Percentiles rank a stretch among this genome's conserved stretches.
Evolutionary conservation across 805 yeast species (phyloP).

Genomic region (Candida wancherniae): DNA sequence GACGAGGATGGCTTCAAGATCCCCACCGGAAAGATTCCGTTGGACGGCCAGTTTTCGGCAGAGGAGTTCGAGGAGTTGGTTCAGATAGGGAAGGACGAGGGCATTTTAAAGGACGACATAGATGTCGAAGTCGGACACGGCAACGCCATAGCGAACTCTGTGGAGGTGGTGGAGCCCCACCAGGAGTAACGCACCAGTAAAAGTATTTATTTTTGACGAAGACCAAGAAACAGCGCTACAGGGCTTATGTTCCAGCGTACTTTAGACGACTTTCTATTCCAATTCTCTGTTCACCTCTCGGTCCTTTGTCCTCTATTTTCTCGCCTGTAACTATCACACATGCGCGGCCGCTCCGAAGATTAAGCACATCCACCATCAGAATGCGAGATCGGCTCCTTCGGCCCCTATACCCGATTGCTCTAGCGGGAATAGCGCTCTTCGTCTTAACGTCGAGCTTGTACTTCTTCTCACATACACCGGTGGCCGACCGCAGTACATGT

Average conservation of each 20-base stretch:
- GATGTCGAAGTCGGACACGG: conserved; percentile 23
- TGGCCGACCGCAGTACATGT: conserved; percentile 49
- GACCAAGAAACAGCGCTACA: too few species aligned
- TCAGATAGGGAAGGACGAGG: conserved; percentile 27
- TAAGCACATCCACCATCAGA: too few species aligned
- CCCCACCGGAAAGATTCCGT: conserved; percentile 35
- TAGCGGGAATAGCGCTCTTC: conserved; percentile 9
- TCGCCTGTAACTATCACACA: too few species aligned
- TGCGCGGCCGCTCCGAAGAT: too few species aligned
- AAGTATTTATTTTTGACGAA: too few species aligned
- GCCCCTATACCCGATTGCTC: conserved; percentile 14
- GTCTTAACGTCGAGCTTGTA: conserved; percentile 9
- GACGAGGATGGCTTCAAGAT: conserved; percentile 35
- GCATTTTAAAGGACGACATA: conserved; percentile 23
- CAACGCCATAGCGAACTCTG: conserved; percentile 26
- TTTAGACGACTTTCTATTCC: too few species aligned
- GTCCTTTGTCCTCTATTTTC: too few species aligned
- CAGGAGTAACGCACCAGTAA: too few species aligned
- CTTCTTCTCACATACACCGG: too few species aligned
- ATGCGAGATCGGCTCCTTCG: conserved; percentile 11
- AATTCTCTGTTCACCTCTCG: too few species aligned
- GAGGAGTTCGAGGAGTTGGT: conserved; percentile 29
- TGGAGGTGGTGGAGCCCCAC: conserved; percentile 21
- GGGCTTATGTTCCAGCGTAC: too few species aligned
- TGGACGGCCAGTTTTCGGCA: conserved; percentile 39